phyloP scores from a whole-genome alignment of 2,329 filamentous ascomycete species.

The Aspergillus ruber region DNA sequence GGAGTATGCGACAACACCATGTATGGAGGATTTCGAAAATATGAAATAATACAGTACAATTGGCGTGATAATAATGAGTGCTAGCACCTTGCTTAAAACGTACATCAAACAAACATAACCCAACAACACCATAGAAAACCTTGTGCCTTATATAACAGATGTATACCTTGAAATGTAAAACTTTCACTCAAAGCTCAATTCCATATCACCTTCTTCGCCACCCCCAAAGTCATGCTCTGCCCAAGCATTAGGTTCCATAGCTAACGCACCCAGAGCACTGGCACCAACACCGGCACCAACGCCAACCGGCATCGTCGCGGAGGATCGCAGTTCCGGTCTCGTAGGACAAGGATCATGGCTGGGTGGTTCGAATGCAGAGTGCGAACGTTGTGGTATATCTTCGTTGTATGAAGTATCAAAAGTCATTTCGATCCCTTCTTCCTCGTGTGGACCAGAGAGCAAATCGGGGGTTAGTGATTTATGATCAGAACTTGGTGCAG shows the following conservation, averaged over 20 bases:
- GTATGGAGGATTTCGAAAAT: not conserved
- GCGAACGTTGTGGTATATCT: conserved; percentile 18
- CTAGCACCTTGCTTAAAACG: not conserved
- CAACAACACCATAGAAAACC: too few species aligned
- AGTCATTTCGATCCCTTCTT: conserved; percentile 56
- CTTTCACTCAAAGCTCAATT: conserved; percentile 70
- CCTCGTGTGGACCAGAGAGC: conserved; percentile 4
- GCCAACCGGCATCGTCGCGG: conserved; percentile 25
- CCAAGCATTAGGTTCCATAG: conserved; percentile 58
- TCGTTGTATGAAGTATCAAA: conserved; percentile 60
- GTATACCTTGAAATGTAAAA: conserved; percentile 1
- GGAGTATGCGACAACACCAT: too few species aligned
- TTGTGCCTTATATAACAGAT: conserved; percentile 1
- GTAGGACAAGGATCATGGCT: conserved; percentile 8
- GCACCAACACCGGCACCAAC: conserved; percentile 16
- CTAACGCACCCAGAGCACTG: conserved; percentile 22
- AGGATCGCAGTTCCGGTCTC: conserved; percentile 25
- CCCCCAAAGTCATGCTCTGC: conserved; percentile 60
- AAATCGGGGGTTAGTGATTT: conserved; percentile 4
- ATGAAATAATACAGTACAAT: not conserved
- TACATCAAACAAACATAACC: not conserved
- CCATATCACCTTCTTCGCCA: conserved; percentile 69
- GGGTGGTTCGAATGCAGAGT: conserved; percentile 10
- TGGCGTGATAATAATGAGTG: not conserved
- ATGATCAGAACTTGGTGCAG: conserved; percentile 11